Evolutionary conservation across 768 basidiomycete genomes (phyloP).

Genomic region (Tricholoma sp.): DNA sequence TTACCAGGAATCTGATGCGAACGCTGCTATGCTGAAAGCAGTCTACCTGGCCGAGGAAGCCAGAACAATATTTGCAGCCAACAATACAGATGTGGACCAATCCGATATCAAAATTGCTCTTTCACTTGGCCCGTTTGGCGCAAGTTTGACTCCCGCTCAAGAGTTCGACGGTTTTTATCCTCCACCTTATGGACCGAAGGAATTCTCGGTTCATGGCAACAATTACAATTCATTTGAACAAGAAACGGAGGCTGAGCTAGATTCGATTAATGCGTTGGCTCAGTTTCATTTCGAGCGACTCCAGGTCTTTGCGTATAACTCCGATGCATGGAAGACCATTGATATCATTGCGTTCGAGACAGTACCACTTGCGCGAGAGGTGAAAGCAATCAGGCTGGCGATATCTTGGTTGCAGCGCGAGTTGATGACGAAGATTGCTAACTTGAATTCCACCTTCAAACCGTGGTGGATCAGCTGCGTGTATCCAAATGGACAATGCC

Average conservation of each 20-base stretch:
- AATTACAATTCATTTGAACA: constrained; percentile 42
- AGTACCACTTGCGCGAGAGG: constrained; percentile 61
- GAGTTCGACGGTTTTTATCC: constrained; percentile 77
- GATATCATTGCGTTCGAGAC: constrained; percentile 78
- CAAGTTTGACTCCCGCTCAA: constrained; percentile 56
- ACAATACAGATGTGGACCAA: constrained; percentile 5
- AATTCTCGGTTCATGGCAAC: constrained; percentile 24
- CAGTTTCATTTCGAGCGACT: constrained; percentile 64
- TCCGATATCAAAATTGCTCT: constrained; percentile 48
- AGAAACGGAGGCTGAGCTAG: constrained; percentile 23
- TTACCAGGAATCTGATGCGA: constrained; percentile 37
- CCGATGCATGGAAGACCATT: constrained; percentile 47
- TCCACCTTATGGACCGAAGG: constrained; percentile 64
- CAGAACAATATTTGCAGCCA: constrained; percentile 22
- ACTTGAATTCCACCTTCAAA: constrained; percentile 35
- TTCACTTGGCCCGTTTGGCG: constrained; percentile 73
- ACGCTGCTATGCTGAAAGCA: constrained; percentile 45
- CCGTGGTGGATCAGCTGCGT: constrained; percentile 76
- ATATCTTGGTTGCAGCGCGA: constrained; percentile 35
- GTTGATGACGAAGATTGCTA: constrained; percentile 4
- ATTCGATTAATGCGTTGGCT: constrained; percentile 47
- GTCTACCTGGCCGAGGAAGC: constrained; percentile 50
- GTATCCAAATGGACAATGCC: constrained; percentile 46
- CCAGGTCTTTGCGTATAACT: constrained; percentile 43
- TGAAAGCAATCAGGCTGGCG: constrained; percentile 58